Evolutionary conservation across 257 asterid genomes (phyloP), one percentile per base, ranked within the genome.

Genomic region (Penstemon barbatus): DNA sequence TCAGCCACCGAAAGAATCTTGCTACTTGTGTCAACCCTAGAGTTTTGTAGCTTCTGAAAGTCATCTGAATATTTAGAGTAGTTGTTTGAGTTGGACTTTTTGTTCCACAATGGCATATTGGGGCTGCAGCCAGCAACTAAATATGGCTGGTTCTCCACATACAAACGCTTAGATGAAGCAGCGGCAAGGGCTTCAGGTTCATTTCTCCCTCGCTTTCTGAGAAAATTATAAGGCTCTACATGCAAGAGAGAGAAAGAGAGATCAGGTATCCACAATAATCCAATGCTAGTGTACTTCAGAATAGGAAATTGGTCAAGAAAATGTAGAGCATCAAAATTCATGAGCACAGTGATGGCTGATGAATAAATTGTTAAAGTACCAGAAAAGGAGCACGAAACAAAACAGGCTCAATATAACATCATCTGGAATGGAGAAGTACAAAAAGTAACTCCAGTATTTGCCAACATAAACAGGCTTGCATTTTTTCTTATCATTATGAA

Each of bases 111-210:
- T 46, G 82, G 75, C 81, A 82, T 84, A 43, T 81, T 90, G 55
- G 78, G 92, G 76, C 92, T 75, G 85, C 80, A 81, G 54, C 96
- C 97, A 76, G 95, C 89, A 76, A 89, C 92, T 75, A 92, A 75
- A 80, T 87, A 80, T 50, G 97, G 96, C 81, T 76, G 78, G 67
- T 92, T 89, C 86, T 92, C 95, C 65, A 92, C 85, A 78, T 80
- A 89, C 74, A 86, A 75, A 71, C 92, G 96, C 82, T 92, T 92
- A 58, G 80, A 68, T 18, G 91, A 80, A 64, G 88, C 92, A 73
- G 90, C 92, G 55, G 86, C 77, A 57, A 85, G 85, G 57, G 81
- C 85, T 77, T 86, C 95, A 61, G 89, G 87, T 79, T 84, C 95
- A 58, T 84, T 79, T 68, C 87, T 80, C 75, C 87, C 92, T 70